Evolutionary conservation across 1,139 yeast species (phyloP).

Genomic region (Wickerhamomyces sp.): DNA sequence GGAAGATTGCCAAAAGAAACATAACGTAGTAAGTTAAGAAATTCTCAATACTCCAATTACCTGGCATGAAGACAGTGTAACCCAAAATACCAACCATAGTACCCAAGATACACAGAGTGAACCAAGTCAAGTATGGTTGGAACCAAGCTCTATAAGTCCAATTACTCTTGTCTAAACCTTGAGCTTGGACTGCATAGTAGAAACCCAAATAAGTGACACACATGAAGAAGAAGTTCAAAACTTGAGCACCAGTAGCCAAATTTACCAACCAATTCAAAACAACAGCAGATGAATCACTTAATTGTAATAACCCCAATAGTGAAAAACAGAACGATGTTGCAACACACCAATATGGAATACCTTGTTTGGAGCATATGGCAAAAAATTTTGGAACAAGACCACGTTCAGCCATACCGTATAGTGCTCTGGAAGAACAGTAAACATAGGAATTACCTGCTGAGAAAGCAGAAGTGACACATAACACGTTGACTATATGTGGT

Average conservation of each 20-base stretch:
- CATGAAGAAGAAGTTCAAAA: not conserved
- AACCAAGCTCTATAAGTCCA: conserved; percentile 57
- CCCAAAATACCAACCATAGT: not conserved
- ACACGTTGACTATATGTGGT: conserved; percentile 55
- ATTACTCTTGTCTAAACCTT: conserved; percentile 41
- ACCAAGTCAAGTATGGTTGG: conserved; percentile 57
- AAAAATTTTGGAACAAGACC: conserved; percentile 50
- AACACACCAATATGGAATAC: conserved; percentile 44
- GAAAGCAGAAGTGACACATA: conserved; percentile 51
- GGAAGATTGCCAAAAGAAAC: not conserved
- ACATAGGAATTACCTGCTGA: conserved; percentile 64
- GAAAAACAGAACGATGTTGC: not conserved
- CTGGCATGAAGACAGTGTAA: not conserved
- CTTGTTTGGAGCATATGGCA: conserved; percentile 46
- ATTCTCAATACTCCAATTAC: not conserved
- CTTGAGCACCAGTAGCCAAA: not conserved
- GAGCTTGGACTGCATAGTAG: conserved; percentile 57
- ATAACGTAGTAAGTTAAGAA: not conserved
- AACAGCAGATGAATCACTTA: not conserved
- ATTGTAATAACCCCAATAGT: not conserved
- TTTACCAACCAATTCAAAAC: not conserved
- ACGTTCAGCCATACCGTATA: conserved; percentile 48
- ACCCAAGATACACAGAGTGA: conserved; percentile 41
- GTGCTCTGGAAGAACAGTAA: conserved; percentile 44
- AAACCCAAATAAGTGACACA: conserved; percentile 33